Evolutionary conservation across 1,284 basidiomycete genomes (phyloP).

Genomic region (Fomitiporia mediterranea): DNA sequence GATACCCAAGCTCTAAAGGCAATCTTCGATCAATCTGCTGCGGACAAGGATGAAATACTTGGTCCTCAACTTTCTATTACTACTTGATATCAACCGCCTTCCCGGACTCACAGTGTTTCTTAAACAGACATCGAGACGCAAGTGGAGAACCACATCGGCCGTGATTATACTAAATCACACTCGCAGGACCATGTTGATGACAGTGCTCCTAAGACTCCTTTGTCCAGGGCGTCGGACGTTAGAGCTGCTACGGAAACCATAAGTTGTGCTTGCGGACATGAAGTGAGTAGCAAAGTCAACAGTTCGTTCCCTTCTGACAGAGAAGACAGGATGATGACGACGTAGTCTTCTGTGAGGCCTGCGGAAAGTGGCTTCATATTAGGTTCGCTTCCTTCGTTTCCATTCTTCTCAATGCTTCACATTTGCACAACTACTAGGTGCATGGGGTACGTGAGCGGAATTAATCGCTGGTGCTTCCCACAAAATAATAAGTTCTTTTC

Average conservation of each 20-base stretch:
- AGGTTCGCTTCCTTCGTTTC: slow-evolving; percentile 44
- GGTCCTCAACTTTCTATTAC: slow-evolving; percentile 6
- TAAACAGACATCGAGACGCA: slow-evolving; percentile 48
- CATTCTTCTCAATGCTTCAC: not conserved
- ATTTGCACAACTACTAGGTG: slow-evolving; percentile 47
- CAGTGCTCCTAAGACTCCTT: slow-evolving; percentile 14
- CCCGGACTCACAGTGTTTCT: not conserved
- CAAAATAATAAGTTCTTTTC: not conserved
- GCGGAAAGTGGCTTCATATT: slow-evolving; percentile 66
- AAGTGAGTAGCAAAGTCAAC: slow-evolving; percentile 34
- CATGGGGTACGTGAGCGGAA: slow-evolving; percentile 51
- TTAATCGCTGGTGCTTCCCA: not conserved
- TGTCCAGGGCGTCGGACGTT: not conserved
- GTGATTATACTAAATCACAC: slow-evolving; percentile 39
- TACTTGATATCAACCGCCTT: too few relatives aligned
- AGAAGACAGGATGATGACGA: slow-evolving; percentile 45
- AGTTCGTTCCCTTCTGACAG: not conserved
- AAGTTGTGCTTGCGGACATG: slow-evolving; percentile 59
- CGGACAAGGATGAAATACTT: slow-evolving; percentile 17
- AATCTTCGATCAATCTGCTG: slow-evolving; percentile 10
- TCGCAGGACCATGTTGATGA: slow-evolving; percentile 18
- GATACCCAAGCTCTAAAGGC: slow-evolving; percentile 17
- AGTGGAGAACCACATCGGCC: slow-evolving; percentile 20
- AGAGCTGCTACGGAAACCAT: slow-evolving; percentile 19
- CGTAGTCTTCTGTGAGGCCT: slow-evolving; percentile 60